Conservation (phyloP, 768 basidiomycete species). For the Hygrophorus pudorinus region DNA sequence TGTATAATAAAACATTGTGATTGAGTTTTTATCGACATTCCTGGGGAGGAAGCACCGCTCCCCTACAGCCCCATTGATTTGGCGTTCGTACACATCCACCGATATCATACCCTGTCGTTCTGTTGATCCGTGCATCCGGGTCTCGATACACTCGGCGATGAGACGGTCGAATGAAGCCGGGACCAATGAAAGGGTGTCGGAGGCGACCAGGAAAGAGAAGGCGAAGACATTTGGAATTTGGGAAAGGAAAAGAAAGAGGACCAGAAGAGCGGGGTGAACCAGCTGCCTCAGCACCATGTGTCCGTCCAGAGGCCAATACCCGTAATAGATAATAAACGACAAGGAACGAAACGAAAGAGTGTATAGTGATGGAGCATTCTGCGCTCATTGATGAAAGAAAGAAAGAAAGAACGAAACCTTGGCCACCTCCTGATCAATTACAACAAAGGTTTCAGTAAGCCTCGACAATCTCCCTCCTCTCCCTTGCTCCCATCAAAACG, state of each 20-base stretch:
- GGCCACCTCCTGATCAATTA: slow-evolving; percentile 3
- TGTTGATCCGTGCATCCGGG: too few species aligned
- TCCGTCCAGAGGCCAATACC: slow-evolving; percentile 7
- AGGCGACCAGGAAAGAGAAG: too few species aligned
- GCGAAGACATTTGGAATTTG: not conserved
- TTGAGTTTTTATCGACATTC: not conserved
- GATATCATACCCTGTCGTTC: too few species aligned
- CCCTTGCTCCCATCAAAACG: slow-evolving; percentile 71
- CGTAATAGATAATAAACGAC: slow-evolving; percentile 6
- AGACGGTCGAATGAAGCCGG: too few species aligned
- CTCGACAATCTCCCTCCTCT: slow-evolving; percentile 67
- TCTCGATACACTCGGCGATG: too few species aligned
- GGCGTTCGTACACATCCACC: not conserved
- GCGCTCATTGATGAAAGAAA: slow-evolving; percentile 9
- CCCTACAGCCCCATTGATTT: not conserved
- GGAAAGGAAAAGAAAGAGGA: not conserved
- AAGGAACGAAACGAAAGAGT: slow-evolving; percentile 14
- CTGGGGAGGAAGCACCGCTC: slow-evolving; percentile 1
- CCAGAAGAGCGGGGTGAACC: slow-evolving; percentile 4
- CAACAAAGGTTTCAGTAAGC: slow-evolving; percentile 37
- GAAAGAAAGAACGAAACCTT: slow-evolving; percentile 8
- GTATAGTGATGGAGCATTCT: slow-evolving; percentile 9
- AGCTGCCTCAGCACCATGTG: slow-evolving; percentile 1
- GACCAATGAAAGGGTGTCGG: too few species aligned
- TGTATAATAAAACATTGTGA: not conserved